phyloP scores from a whole-genome alignment of 805 yeast species.

The Wickerhamomyces sydowiorum region DNA sequence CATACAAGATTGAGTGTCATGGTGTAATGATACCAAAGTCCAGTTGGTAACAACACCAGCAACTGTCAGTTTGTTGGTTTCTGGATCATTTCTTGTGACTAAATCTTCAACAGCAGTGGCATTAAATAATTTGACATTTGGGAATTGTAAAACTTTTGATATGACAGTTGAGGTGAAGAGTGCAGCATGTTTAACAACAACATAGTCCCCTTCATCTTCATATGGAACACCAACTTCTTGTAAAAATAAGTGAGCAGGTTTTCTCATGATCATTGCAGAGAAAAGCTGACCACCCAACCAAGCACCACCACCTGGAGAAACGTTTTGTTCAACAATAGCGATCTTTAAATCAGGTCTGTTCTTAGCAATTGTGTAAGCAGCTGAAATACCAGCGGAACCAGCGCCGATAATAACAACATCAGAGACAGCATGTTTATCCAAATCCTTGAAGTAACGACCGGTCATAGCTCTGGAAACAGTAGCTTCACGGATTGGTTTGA shows the following conservation, averaged over 20 bases:
- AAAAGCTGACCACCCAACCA: constrained; percentile 76
- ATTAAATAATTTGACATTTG: constrained; percentile 71
- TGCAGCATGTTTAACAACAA: constrained; percentile 78
- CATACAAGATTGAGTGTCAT: constrained; percentile 66
- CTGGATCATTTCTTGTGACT: constrained; percentile 59
- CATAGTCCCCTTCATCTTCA: constrained; percentile 77
- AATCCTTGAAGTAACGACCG: constrained; percentile 61
- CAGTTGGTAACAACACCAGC: constrained; percentile 83
- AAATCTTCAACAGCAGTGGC: constrained; percentile 79
- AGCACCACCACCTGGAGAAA: constrained; percentile 78
- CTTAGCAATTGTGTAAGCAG: constrained; percentile 68
- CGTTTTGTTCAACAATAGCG: constrained; percentile 68
- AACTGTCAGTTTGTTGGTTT: constrained; percentile 52
- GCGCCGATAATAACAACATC: constrained; percentile 76
- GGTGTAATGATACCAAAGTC: constrained; percentile 74
- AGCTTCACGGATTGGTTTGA: constrained; percentile 71
- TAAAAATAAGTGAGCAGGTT: constrained; percentile 69
- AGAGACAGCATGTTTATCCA: constrained; percentile 69
- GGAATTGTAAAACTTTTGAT: constrained; percentile 63
- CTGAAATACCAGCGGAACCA: constrained; percentile 71
- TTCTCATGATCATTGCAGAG: constrained; percentile 74
- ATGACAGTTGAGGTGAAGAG: constrained; percentile 65
- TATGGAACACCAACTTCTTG: constrained; percentile 58
- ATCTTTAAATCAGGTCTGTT: constrained; percentile 72
- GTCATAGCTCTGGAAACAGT: constrained; percentile 82